phyloP scores from a whole-genome alignment of 2,329 filamentous ascomycete species.

The Thielaviopsis cerberus region DNA sequence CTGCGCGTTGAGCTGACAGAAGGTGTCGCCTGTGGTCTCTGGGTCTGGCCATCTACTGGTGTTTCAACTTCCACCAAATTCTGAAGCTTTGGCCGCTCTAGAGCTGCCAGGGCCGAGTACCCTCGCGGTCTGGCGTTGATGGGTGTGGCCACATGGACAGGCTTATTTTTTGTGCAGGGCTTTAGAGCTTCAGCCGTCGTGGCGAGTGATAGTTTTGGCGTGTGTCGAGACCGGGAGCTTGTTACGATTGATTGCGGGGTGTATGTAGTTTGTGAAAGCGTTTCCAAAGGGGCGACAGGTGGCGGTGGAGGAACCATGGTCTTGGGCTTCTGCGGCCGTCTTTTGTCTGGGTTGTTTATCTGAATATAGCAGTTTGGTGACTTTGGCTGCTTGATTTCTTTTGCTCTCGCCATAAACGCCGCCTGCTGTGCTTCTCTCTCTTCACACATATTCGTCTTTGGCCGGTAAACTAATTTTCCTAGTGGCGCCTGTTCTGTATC shows the following conservation, averaged over 20 bases:
- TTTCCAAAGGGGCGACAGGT: not conserved
- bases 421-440: not conserved
- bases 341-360: not conserved
- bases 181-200: not conserved
- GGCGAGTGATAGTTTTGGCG: not conserved
- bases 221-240: not conserved
- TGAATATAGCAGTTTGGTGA: not conserved
- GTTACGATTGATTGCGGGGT: not conserved
- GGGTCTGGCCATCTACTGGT: not conserved
- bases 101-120: not conserved
- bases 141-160: not conserved
- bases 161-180: not conserved
- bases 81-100: not conserved
- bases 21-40: not conserved
- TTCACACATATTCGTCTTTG: constrained; percentile 11
- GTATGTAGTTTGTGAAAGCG: not conserved
- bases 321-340: not conserved
- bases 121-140: not conserved
- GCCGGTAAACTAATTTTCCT: constrained; percentile 26
- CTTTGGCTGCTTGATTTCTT: not conserved
- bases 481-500: constrained; percentile 34
- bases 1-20: not conserved
- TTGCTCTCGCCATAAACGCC: not conserved
- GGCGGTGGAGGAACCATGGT: not conserved
- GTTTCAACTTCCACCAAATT: not conserved